A percentile compares a stretch with the other conserved stretches of the same genome.
These are phyloP conservation scores for Pezicula carpinea DNA, from an alignment of 2,329 filamentous ascomycete species.

Conservation along the genomic window DNA sequence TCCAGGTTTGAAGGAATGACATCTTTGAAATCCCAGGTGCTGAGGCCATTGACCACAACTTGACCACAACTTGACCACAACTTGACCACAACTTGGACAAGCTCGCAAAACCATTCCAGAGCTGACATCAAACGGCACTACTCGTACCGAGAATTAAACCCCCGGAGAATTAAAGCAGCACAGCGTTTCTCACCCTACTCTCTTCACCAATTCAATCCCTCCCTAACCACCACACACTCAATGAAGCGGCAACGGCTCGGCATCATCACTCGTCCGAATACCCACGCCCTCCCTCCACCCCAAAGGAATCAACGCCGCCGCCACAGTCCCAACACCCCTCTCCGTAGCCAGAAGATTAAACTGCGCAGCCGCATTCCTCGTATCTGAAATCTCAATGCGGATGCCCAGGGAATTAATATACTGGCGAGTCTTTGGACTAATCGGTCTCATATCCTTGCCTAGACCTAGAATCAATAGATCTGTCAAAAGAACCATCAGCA, in stretches of 20 bases:
- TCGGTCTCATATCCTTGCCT: slow-evolving; percentile 67
- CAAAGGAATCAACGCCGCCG: slow-evolving; percentile 80
- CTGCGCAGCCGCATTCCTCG: slow-evolving; percentile 86
- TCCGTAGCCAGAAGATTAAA: slow-evolving; percentile 96
- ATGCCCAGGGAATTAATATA: slow-evolving; percentile 76
- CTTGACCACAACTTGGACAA: no score
- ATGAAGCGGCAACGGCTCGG: neutral
- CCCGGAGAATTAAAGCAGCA: no score
- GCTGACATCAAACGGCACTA: no score
- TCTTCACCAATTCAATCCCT: no score
- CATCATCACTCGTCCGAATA: neutral
- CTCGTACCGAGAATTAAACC: no score
- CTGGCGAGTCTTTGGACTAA: slow-evolving; percentile 69
- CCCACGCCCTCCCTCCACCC: slow-evolving; percentile 64
- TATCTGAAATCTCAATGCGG: slow-evolving; percentile 83
- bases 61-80: no score
- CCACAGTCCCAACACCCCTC: slow-evolving; percentile 77
- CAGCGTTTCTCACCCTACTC: no score
- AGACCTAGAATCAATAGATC: slow-evolving; percentile 89
- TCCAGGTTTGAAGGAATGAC: no score
- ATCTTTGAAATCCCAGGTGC: no score
- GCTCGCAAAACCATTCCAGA: no score
- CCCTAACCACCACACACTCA: no score
- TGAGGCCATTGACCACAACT: no score
- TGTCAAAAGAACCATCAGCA: slow-evolving; percentile 27